Base-by-base conservation (phyloP, 176 grass and related monocot species). In the Thinopyrum elongatum region DNA sequence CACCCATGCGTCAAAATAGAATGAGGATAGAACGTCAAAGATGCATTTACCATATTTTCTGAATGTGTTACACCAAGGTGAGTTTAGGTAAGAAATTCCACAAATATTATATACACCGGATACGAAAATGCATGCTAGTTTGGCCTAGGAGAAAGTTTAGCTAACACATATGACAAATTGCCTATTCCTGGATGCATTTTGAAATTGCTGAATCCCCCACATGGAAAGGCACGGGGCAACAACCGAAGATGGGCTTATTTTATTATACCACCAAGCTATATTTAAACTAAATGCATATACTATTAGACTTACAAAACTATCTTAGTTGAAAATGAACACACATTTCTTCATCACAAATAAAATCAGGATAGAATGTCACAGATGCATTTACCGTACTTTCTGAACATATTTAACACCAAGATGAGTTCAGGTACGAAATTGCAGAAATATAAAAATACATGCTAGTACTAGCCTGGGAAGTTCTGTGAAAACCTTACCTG, bases 401-500 rank as follows among this genome's bases (percentile, higher is more conserved):
- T 16, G 2, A 31, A 55, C 22, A 80, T 21, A 17, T 51, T 49
- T 19, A 22, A 25, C 23, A 73, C 11, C 4, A 16, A 49, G 78
- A 22, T 60, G 63, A 60, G 4, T 49, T 66, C n/a, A 25, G 10
- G 19, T 70, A 60, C 35, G 33, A 42, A 29, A 57, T 22, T 53
- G 41, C 19, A 51, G 15, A 39, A 23, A 80, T 55, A 39, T 17
- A 67, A 67, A 15, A 16, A 61, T 15, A 42, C 10, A 23, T 22
- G 6, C 23, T 44, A n/a, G 65, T 83, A 53, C 15, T 34, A 10
- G 31, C 15, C 4, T 27, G 44, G 51, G 13, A 36, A 76, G 3
- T 27, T 84, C 42, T 1, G 19, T 31, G 3, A 70, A 51, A 77
- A 63, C 6, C 74, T 81, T 77, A 91, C 86, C 90, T 80, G 77